Percentiles rank a stretch among this genome's conserved stretches.
phyloP scores from a whole-genome alignment of 169 alveolate genomes.

The Plasmodium cynomolgi region DNA sequence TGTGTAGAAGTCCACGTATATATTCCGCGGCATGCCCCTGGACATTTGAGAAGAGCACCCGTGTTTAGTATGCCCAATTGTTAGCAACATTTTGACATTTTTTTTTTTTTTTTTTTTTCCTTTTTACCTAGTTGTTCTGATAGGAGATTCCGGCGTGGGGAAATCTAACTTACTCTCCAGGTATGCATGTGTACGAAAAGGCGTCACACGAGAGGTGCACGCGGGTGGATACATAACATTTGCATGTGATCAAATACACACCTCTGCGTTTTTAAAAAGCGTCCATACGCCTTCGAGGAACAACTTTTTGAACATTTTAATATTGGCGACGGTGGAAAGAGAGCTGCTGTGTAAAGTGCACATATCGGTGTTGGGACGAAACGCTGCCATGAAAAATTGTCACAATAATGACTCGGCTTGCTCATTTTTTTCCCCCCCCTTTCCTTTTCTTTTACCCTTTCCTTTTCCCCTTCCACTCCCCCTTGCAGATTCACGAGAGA shows the following conservation, averaged over 20 bases:
- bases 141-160: constrained; percentile 97
- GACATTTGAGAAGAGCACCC: not conserved
- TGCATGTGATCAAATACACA: not conserved
- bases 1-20: not conserved
- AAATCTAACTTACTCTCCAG: constrained; percentile 94
- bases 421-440: not conserved
- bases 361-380: not conserved
- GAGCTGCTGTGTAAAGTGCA: not conserved
- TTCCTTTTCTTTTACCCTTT: not conserved
- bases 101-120: not conserved
- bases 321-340: not conserved
- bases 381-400: not conserved
- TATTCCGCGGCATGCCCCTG: not conserved
- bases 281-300: not conserved
- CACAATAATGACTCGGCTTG: not conserved
- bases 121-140: constrained; percentile 83
- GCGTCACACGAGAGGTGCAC: not conserved
- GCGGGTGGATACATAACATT: not conserved
- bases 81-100: not conserved
- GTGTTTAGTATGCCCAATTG: not conserved
- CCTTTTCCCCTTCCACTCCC: constrained; percentile 10
- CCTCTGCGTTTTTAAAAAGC: not conserved
- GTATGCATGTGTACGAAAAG: constrained; percentile 34
- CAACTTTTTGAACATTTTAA: not conserved
- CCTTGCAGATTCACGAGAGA: constrained; percentile 94